These are phyloP conservation scores for Pythium coloratum DNA, from an alignment of 352 stramenopile genomes.

Conservation along the genomic window DNA sequence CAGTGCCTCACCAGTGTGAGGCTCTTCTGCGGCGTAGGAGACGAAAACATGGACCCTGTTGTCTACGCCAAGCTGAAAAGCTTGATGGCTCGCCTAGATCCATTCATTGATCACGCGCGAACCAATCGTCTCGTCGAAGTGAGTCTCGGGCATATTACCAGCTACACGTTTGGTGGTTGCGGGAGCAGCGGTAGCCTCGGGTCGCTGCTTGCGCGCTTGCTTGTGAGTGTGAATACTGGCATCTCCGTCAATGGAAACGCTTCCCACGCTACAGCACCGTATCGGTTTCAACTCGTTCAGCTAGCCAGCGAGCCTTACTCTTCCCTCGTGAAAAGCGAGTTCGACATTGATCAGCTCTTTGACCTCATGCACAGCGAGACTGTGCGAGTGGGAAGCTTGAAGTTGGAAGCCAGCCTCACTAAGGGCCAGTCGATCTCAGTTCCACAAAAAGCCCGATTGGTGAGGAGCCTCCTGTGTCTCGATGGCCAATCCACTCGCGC, in stretches of 20 bases:
- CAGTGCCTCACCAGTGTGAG: background rate
- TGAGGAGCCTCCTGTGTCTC: background rate
- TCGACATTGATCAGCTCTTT: background rate
- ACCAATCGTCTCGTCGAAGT: background rate
- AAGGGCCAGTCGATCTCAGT: background rate
- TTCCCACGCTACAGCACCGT: background rate
- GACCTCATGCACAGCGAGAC: background rate
- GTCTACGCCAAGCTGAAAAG: background rate
- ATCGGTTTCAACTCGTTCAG: background rate
- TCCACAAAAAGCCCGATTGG: background rate
- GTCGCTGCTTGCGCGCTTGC: background rate
- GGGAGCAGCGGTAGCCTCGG: background rate
- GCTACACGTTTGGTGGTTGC: background rate
- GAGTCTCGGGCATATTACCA: background rate
- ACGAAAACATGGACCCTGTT: background rate
- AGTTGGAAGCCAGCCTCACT: background rate
- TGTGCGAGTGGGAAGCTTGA: background rate
- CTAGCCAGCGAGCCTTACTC: background rate
- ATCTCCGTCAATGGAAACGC: background rate
- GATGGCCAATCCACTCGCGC: background rate
- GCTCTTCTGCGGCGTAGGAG: background rate
- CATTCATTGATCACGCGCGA: background rate
- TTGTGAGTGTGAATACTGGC: background rate
- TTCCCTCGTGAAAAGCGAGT: background rate
- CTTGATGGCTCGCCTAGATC: background rate